Evolutionary conservation across 768 basidiomycete genomes (phyloP), one percentile per base, ranked within the genome.

Genomic region (Boletellus ananas): DNA sequence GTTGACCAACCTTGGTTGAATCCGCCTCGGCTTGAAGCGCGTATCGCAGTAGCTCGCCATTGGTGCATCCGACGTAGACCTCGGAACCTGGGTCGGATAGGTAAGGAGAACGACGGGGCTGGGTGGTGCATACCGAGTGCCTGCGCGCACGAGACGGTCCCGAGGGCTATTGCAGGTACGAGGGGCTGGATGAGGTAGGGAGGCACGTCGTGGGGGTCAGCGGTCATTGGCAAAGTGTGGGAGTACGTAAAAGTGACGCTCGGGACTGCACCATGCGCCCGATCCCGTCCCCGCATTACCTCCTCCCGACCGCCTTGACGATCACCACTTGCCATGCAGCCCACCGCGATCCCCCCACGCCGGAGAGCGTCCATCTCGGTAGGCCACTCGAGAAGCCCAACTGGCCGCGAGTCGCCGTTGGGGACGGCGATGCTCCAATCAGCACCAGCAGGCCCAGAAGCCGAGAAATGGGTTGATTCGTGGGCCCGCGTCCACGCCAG

Each of bases 21-120:
- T 76, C 73, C 1, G 55, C 44, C 56, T 80, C 81, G 3, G 75
- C 76, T 58, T 85, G 85, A 18, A 90, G 73, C 1, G 85, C 77
- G 63, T 87, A 94, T 37, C 92, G 84, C 33, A 93, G 70, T 8
- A 96, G 75, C 56, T 90, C 82, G 18, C 94, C 92, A 51, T 93
- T 90, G 18, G 84, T 81, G 53, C 87, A 87, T 12, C 92, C 94
- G 12, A 91, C 79, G 57, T 93, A 94, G 21, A 95, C 79, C 60
- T 96, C 93, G 36, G 84, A 83, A 29, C 85, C 90, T 90, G 45
- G 16, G 34, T 20, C n/a, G 17, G 17, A 44, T 45, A 48, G 49
- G 51, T 54, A 5, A 55, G 39, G 33, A 23, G 4, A 48, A 41
- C 18, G 6, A 43, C 4, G 25, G 14, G 5, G 33, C 2, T 29